These are phyloP conservation scores for Exserohilum rostratum DNA, from an alignment of 2,329 filamentous ascomycete genomes.

Conservation along the genomic window DNA sequence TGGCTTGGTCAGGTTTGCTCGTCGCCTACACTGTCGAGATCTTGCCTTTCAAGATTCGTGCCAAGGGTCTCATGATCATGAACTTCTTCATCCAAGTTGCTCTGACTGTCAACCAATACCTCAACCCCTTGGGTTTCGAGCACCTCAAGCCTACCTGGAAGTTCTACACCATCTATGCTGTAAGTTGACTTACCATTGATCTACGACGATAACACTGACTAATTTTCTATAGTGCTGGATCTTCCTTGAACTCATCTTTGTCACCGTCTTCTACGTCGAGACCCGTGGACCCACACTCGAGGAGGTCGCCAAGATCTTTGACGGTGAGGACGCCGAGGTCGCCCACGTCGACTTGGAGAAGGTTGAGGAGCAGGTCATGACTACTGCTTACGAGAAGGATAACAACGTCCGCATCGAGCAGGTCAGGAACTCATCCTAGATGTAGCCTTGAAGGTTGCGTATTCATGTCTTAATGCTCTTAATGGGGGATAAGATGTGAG, in stretches of 20 bases:
- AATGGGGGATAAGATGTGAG: neutral
- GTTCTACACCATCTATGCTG: slow-evolving; percentile 70
- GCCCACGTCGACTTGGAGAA: slow-evolving; percentile 34
- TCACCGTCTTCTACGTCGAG: slow-evolving; percentile 72
- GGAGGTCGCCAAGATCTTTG: slow-evolving; percentile 73
- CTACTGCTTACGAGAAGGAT: slow-evolving; percentile 35
- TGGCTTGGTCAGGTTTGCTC: slow-evolving; percentile 64
- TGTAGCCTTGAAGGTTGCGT: neutral
- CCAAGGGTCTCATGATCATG: slow-evolving; percentile 61
- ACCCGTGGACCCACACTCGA: slow-evolving; percentile 74
- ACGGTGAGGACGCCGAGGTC: slow-evolving; percentile 63
- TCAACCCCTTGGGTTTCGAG: slow-evolving; percentile 68
- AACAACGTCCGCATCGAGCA: slow-evolving; percentile 25
- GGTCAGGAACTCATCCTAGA: slow-evolving; percentile 9
- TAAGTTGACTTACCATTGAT: slow-evolving; percentile 36
- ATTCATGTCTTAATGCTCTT: slow-evolving; percentile 1
- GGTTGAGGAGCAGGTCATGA: slow-evolving; percentile 14
- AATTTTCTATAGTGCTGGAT: slow-evolving; percentile 58
- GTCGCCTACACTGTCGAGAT: slow-evolving; percentile 61
- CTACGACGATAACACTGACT: slow-evolving; percentile 5
- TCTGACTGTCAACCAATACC: slow-evolving; percentile 65
- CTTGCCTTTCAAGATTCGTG: slow-evolving; percentile 56
- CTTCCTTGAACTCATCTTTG: slow-evolving; percentile 64
- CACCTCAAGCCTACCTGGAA: slow-evolving; percentile 64
- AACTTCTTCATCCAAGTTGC: slow-evolving; percentile 68